Conservation (phyloP, 495 filamentous ascomycete genomes). For the Pseudevernia furfuracea region DNA sequence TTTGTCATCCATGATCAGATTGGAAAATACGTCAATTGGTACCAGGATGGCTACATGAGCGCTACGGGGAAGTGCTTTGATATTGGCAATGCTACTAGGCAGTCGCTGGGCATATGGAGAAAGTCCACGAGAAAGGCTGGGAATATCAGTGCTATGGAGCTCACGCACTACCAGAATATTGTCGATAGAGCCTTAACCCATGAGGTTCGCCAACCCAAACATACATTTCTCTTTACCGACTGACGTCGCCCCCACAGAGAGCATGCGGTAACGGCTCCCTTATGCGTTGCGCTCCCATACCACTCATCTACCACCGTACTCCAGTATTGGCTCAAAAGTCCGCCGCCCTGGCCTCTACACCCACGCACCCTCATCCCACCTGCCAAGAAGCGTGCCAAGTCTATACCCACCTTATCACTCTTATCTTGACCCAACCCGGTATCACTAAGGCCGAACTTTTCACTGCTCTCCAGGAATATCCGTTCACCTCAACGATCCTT, state of each 20-base stretch:
- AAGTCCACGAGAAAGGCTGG: background rate
- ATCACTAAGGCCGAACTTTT: conserved; percentile 4
- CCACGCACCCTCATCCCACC: conserved; percentile 38
- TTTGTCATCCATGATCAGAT: conserved; percentile 33
- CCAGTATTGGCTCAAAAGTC: conserved; percentile 23
- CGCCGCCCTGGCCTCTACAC: conserved; percentile 28
- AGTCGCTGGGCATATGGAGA: conserved; percentile 34
- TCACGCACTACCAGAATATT: conserved; percentile 11
- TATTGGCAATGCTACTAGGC: conserved; percentile 34
- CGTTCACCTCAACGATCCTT: background rate
- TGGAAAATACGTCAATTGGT: conserved; percentile 36
- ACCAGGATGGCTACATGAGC: conserved; percentile 34
- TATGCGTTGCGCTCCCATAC: conserved; percentile 40
- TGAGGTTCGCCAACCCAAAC: background rate
- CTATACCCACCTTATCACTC: conserved; percentile 33
- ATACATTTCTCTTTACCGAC: background rate
- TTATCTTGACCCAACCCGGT: conserved; percentile 7
- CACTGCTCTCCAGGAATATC: background rate
- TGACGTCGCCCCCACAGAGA: conserved; percentile 17
- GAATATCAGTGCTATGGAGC: conserved; percentile 16
- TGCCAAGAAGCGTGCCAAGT: conserved; percentile 38
- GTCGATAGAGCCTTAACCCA: conserved; percentile 17
- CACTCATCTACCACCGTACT: conserved; percentile 29
- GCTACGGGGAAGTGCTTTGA: conserved; percentile 36
- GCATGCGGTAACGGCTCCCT: conserved; percentile 41